These are phyloP conservation scores for Sclerotinia subarctica DNA, from an alignment of 2,329 filamentous ascomycete genomes.

Conservation along the genomic window DNA sequence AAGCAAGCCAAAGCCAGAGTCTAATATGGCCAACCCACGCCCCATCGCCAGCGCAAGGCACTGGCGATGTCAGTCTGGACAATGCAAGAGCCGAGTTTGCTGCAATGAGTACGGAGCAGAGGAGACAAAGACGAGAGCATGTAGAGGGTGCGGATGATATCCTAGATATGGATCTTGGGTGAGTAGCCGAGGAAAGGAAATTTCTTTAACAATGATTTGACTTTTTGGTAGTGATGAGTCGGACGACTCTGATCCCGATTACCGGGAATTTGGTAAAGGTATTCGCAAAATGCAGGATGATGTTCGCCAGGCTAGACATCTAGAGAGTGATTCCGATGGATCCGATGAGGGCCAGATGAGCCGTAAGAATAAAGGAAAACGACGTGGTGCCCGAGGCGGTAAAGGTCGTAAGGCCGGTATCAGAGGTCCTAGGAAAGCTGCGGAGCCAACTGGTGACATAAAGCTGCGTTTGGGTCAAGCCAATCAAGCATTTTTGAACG, in stretches of 20 bases:
- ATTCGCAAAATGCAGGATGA: slow-evolving; percentile 41
- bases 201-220: neutral
- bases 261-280: slow-evolving; percentile 42
- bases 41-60: neutral
- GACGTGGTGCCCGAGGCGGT: slow-evolving; percentile 1
- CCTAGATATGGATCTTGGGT: slow-evolving; percentile 16
- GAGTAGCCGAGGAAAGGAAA: neutral
- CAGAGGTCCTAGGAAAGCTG: slow-evolving; percentile 51
- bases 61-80: neutral
- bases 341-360: neutral
- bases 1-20: slow-evolving; percentile 19
- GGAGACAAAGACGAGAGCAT: slow-evolving; percentile 18
- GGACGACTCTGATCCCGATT: slow-evolving; percentile 43
- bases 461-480: slow-evolving; percentile 64
- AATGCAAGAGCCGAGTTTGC: slow-evolving; percentile 21
- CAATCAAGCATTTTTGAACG: slow-evolving; percentile 63
- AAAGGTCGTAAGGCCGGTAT: slow-evolving; percentile 22
- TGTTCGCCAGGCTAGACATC: slow-evolving; percentile 27
- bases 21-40: slow-evolving; percentile 11
- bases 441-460: slow-evolving; percentile 68
- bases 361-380: slow-evolving; percentile 8
- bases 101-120: slow-evolving; percentile 13
- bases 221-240: slow-evolving; percentile 13
- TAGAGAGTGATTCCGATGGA: slow-evolving; percentile 22
- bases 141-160: slow-evolving; percentile 15